Base-by-base conservation (phyloP, 208 protist genomes). In the Plasmodiophora brassicae region DNA sequence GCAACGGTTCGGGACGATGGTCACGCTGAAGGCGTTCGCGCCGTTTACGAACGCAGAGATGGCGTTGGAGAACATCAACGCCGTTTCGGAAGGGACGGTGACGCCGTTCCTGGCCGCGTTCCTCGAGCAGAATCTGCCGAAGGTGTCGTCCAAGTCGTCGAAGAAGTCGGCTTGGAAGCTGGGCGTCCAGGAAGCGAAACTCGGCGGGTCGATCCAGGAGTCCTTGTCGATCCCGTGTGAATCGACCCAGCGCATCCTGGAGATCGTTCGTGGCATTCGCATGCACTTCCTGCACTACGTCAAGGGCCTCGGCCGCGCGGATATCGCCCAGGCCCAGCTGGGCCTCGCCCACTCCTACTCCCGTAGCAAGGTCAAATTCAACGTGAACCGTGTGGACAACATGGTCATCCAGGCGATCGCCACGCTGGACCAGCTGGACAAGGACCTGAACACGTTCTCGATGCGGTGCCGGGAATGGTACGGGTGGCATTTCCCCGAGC, bases 401-500 rank as follows among this genome's bases (percentile, higher is more conserved):
- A 99, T 99, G 97, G 97, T 99, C 92, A 99, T 99, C 87, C 97
- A 99, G 92, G 93, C 95, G 87, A 98, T 98, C 46, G 93, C 96
- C 39, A 93, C 99, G 35, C 93, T 99, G 25, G 98, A 99, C 91
- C 95, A 98, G 90, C 94, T 99, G 85, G 98, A 99, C 93, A 99
- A 99, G 94, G 98, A 99, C 88, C 93, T 99, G 53, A 99, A 99
- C 94, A 98, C 97, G 10, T 99, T 99, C 85, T 91, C 94, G 46
- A 99, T 99, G 98, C 94, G 98, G 8, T 91, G 99, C 71, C 46
- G 88, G 43, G 91, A 92, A 88, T 93, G 91, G 88, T 99, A 99
- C 90, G 96, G 96, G 72, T 99, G 97, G 97, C 98, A 99, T 94
- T 99, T 99, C 94, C 98, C 98, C 1, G 98, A 99, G 95, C 94